A percentile compares a stretch with the other conserved stretches of the same genome.
Evolutionary conservation across 176 grass and related monocot genomes (phyloP).

Genomic region (Oryza meridionalis): DNA sequence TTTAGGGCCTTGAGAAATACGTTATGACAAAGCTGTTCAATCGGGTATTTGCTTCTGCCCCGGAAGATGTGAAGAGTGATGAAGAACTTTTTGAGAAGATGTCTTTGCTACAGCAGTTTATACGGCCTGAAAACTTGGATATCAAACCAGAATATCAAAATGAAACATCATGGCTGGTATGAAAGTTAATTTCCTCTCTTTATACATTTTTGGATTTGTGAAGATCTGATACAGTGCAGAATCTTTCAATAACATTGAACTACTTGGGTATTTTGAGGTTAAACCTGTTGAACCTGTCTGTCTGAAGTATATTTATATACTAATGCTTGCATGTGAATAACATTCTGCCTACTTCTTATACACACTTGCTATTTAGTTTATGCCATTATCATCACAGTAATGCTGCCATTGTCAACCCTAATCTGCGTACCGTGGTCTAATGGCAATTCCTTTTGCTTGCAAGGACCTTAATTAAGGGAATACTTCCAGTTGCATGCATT

Average conservation of each 20-base stretch:
- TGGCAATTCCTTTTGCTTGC: neutral
- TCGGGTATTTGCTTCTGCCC: conserved; percentile 93
- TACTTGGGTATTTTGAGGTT: neutral
- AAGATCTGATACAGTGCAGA: neutral
- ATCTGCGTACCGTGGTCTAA: neutral
- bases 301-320: neutral
- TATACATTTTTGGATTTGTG: neutral
- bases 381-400: conserved; percentile 12
- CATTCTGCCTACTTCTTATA: neutral
- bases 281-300: neutral
- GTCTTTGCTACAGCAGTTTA: conserved; percentile 82
- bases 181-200: conserved; percentile 27
- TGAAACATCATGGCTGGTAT: conserved; percentile 97
- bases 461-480: neutral
- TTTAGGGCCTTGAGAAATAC: conserved; percentile 98
- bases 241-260: neutral
- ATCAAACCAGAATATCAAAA: conserved; percentile 92
- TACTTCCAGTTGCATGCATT: conserved; percentile 5
- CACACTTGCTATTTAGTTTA: conserved; percentile 2
- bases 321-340: neutral
- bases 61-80: conserved; percentile 87
- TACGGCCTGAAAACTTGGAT: conserved; percentile 93
- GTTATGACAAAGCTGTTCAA: conserved; percentile 95
- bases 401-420: neutral
- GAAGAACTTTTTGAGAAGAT: conserved; percentile 97